phyloP scores from a whole-genome alignment of 2,329 filamentous ascomycete genomes.

The Ceratocystis variospora region DNA sequence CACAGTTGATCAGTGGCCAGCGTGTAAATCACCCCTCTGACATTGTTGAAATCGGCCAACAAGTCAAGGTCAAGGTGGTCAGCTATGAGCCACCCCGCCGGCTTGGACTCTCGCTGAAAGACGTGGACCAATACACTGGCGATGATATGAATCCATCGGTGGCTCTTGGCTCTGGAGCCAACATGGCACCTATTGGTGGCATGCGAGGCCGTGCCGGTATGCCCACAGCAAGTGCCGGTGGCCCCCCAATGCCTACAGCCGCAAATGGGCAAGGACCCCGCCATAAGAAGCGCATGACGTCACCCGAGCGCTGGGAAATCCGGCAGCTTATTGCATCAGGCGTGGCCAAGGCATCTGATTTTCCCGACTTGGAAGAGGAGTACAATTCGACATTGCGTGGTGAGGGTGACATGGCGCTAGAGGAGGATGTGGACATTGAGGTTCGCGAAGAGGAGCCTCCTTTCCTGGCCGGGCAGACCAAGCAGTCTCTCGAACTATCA shows the following conservation, averaged over 20 bases:
- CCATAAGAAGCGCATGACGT: slow-evolving; percentile 85
- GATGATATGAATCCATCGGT: slow-evolving; percentile 67
- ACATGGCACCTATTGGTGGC: slow-evolving; percentile 67
- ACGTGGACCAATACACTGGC: slow-evolving; percentile 82
- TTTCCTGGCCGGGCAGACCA: slow-evolving; percentile 89
- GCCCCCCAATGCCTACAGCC: slow-evolving; percentile 22
- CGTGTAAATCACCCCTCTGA: slow-evolving; percentile 89
- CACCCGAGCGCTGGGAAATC: slow-evolving; percentile 95
- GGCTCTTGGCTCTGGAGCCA: slow-evolving; percentile 75
- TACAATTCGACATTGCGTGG: slow-evolving; percentile 78
- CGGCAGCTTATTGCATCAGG: slow-evolving; percentile 91
- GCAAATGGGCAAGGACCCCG: slow-evolving; percentile 31
- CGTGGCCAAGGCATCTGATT: slow-evolving; percentile 81
- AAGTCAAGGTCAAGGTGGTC: slow-evolving; percentile 83
- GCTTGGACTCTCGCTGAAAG: slow-evolving; percentile 90
- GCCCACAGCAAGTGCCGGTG: slow-evolving; percentile 26
- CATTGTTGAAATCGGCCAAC: slow-evolving; percentile 63
- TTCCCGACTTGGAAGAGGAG: slow-evolving; percentile 87
- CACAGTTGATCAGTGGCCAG: slow-evolving; percentile 68
- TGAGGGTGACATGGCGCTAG: slow-evolving; percentile 76
- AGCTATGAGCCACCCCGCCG: slow-evolving; percentile 63
- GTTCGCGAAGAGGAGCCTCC: slow-evolving; percentile 92
- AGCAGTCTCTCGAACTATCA: slow-evolving; percentile 85
- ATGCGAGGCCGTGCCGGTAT: slow-evolving; percentile 30
- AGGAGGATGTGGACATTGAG: slow-evolving; percentile 95